Evolutionary conservation across 345 rosid genomes (phyloP).

Genomic region (Kernera saxatilis): DNA sequence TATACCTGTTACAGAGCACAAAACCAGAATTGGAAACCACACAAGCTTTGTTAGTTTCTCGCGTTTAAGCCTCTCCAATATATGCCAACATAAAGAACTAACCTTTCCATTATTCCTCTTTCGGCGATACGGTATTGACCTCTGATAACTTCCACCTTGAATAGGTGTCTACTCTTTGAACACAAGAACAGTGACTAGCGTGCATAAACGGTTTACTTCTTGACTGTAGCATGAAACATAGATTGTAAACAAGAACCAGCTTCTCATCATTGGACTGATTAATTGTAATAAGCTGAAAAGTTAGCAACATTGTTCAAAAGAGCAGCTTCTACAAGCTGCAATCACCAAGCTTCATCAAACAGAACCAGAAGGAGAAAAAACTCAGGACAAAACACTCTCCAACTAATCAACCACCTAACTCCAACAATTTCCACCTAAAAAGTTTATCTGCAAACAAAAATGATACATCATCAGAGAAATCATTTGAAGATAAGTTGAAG

Average conservation of each 20-base stretch:
- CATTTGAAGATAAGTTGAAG: too few relatives aligned
- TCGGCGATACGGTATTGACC: slow-evolving; percentile 39
- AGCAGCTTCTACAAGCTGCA: slow-evolving; percentile 84
- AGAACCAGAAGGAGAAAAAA: slow-evolving; percentile 12
- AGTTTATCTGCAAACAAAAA: neutral
- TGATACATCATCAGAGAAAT: too few relatives aligned
- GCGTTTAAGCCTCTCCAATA: neutral
- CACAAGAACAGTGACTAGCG: slow-evolving; percentile 32
- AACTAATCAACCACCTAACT: neutral
- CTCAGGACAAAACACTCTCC: neutral
- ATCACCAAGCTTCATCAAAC: slow-evolving; percentile 46
- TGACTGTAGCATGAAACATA: slow-evolving; percentile 64
- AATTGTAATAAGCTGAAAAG: slow-evolving; percentile 38
- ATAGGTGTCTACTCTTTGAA: slow-evolving; percentile 47
- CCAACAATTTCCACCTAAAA: neutral
- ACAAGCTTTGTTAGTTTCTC: neutral
- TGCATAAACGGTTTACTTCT: slow-evolving; percentile 42
- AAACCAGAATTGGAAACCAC: neutral
- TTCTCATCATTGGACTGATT: slow-evolving; percentile 50
- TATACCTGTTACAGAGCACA: slow-evolving; percentile 47
- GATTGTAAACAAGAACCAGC: slow-evolving; percentile 36
- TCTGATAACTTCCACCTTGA: slow-evolving; percentile 50
- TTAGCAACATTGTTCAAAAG: slow-evolving; percentile 60
- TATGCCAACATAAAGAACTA: slow-evolving; percentile 17
- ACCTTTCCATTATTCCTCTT: slow-evolving; percentile 90